Evolutionary conservation across 345 rosid species (phyloP).

Genomic region (Salix caprea): DNA sequence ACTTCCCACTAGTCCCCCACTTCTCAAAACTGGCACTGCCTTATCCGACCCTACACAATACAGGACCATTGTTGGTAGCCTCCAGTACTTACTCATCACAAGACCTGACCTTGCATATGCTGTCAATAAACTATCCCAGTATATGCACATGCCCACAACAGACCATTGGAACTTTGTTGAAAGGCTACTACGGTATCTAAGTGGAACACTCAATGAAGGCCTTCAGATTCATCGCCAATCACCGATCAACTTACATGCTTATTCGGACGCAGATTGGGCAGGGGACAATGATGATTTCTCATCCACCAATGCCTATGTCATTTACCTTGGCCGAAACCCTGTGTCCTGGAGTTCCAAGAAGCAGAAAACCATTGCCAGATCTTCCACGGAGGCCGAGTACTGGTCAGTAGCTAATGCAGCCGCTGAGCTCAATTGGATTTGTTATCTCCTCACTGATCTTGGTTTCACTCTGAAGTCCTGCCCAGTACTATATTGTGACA

Average conservation of each 20-base stretch:
- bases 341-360: not conserved
- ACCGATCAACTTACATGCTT: not conserved
- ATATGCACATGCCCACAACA: not conserved
- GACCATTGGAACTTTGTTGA: not conserved
- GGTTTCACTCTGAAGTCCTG: too few species aligned
- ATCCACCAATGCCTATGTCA: fast-evolving
- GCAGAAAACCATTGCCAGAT: fast-evolving
- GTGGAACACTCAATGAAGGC: not conserved
- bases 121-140: too few species aligned
- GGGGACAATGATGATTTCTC: not conserved
- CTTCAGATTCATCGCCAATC: not conserved
- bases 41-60: not conserved
- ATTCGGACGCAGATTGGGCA: fast-evolving
- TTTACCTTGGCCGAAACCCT: fast-evolving
- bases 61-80: fast-evolving
- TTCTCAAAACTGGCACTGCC: fast-evolving
- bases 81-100: too few species aligned
- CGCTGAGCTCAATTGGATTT: too few species aligned
- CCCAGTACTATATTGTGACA: not conserved
- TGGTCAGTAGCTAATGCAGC: too few species aligned
- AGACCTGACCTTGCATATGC: fast-evolving
- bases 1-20: not conserved
- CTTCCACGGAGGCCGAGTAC: too few species aligned
- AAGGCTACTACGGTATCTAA: fast-evolving
- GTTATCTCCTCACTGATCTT: too few species aligned